Base-by-base conservation (phyloP, 805 yeast genomes). In the Suhomyces sp. region DNA sequence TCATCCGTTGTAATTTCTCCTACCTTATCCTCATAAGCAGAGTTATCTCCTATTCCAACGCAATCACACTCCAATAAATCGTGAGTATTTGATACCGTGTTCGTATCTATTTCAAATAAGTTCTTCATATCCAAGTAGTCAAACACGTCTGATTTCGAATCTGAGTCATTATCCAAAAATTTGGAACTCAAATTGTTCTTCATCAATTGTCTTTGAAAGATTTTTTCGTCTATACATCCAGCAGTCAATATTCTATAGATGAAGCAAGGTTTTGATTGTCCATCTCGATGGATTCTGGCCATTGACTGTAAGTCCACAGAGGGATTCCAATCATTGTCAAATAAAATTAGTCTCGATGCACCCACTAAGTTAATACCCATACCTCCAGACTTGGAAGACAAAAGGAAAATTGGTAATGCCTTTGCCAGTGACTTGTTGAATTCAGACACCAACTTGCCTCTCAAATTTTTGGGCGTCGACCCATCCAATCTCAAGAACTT, bases 281-380 rank as follows among this genome's bases (percentile, higher is more conserved):
- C 98, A 56, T 91, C 97, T 49, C 98, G 70, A 53, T 91, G 96
- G 5, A 93, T 81, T 43, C 98, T 66, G 1, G 97, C 95, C 95
- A 91, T 86, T 0, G 97, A 95, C 56, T 93, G 98, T 21, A 84
- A 57, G 53, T 93, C 98, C 9, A 82, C 72, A 0, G 96, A 78
- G 0, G 98, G 98, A 45, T 93, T 93, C 98, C 98, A 93, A 53
- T 93, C 98, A 44, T 93, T 87, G 54, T 93, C 98, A 52, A 86
- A 83, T 15, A 93, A 62, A 4, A 93, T 72, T 25, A 93, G 62
- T 18, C 98, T 63, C 0, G 95, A 86, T 0, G 95, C 98, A 0
- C 98, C 98, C 21, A 86, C 74, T 21, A 93, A 65, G 51, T 93
- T 93, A 26, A 93, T 66, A 0, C 98, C 98, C 40, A 84, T 81